Base-by-base conservation (phyloP, 2,329 filamentous ascomycete species). In the Nannizziopsis arthrosporioides region DNA sequence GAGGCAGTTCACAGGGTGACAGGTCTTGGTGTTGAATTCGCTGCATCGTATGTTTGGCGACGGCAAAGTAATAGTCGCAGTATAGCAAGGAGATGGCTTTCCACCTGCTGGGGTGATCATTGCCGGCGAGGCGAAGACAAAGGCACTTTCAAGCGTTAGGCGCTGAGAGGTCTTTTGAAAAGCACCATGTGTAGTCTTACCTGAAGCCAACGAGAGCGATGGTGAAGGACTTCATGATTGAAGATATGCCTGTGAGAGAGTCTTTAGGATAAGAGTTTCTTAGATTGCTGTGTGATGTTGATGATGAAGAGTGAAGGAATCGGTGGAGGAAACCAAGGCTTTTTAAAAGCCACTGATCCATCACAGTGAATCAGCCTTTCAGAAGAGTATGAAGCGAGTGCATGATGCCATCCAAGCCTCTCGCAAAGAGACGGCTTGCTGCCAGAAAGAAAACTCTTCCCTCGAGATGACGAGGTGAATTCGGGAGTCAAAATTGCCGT, bases 1-100 rank as follows among this genome's bases (percentile, higher is more conserved):
- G 9, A 52, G 32, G 44, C 50, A 52, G 38, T 42, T 47, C 22
- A 44, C 11, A 6, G 34, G n/a, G 14, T 10, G n/a, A 40, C 47
- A 49, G 10, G 40, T 35, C 15, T 37, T 19, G 34, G 47, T 49
- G 40, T 43, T 38, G 37, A 50, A 46, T 3, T 36, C 9, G 2
- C 36, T 11, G 14, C 48, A 50, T 32, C 35, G 35, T 2, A 47
- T 42, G 27, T 47, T 9, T 7, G 43, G 37, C 8, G 48, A 47
- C 5, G 37, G 48, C 3, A 14, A 36, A 8, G 43, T 47, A 5
- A 50, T 42, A 30, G 48, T 50, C 8, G 42, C 37, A 17, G 48
- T 50, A 15, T 46, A 50, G 43, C 48, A 50, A 2, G 48, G 42
- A 36, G 38, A 3, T 35, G 38, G 30, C 15, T 12, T 3, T 3